Percentiles rank a stretch among this genome's conserved stretches.
phyloP scores from a whole-genome alignment of 768 basidiomycete genomes.

The Chalciporus chontae region DNA sequence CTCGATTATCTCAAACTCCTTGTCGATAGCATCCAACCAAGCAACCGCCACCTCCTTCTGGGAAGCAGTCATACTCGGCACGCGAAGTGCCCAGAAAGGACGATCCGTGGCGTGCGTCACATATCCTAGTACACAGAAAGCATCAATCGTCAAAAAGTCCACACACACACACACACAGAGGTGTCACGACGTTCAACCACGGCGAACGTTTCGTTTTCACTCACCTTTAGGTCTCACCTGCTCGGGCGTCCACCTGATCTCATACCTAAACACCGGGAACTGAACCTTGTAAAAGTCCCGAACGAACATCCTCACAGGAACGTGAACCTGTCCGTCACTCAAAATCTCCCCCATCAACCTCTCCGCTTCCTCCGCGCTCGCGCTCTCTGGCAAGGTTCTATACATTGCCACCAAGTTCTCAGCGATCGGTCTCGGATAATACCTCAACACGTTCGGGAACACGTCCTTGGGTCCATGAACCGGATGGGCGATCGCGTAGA shows the following conservation, averaged over 20 bases:
- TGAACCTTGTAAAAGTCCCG: conserved; percentile 50
- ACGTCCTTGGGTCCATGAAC: conserved; percentile 49
- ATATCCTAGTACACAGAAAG: conserved; percentile 44
- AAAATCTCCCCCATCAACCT: conserved; percentile 58
- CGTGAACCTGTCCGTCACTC: conserved; percentile 60
- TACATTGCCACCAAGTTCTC: conserved; percentile 44
- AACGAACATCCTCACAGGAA: conserved; percentile 62
- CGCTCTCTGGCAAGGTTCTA: conserved; percentile 37
- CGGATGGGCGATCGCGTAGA: conserved; percentile 68
- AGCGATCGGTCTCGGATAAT: conserved; percentile 52
- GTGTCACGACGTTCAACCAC: too few species aligned
- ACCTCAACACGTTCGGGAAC: conserved; percentile 54
- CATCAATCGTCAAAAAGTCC: background rate
- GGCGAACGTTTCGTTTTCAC: conserved; percentile 6
- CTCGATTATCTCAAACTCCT: conserved; percentile 42
- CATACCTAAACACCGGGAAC: conserved; percentile 66
- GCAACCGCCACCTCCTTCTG: conserved; percentile 48
- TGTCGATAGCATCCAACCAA: conserved; percentile 54
- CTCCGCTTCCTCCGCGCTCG: conserved; percentile 41
- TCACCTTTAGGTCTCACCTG: conserved; percentile 51
- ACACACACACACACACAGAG: background rate
- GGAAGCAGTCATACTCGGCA: conserved; percentile 42
- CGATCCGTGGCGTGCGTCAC: conserved; percentile 71
- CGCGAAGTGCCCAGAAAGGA: conserved; percentile 56
- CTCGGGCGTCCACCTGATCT: conserved; percentile 66